A percentile compares a stretch with the other conserved stretches of the same genome.
These are phyloP conservation scores for Aureobasidium vineae DNA, from an alignment of 2,329 filamentous ascomycete species.

Conservation along the genomic window DNA sequence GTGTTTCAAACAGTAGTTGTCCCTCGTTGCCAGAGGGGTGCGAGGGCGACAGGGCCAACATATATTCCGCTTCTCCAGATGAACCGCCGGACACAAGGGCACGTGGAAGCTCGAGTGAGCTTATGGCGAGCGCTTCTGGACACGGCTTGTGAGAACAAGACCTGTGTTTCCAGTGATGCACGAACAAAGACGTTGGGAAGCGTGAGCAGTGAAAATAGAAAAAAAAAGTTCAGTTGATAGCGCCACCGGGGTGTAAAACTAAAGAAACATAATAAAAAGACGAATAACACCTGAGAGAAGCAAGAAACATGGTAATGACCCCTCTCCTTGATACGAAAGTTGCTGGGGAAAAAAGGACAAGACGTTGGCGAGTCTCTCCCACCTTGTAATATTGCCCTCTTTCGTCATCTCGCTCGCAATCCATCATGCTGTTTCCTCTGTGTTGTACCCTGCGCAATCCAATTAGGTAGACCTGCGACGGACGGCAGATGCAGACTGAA, in stretches of 20 bases:
- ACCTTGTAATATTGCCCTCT: not conserved
- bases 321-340: conserved; percentile 9
- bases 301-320: conserved; percentile 7
- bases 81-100: too few relatives aligned
- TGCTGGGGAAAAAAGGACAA: conserved; percentile 3
- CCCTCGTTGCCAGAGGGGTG: too few relatives aligned
- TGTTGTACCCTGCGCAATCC: not conserved
- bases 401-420: not conserved
- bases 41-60: too few relatives aligned
- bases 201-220: not conserved
- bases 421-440: not conserved
- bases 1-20: too few relatives aligned
- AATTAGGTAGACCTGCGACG: conserved; percentile 6
- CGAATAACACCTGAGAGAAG: not conserved
- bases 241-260: conserved; percentile 19
- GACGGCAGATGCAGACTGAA: not conserved
- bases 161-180: not conserved
- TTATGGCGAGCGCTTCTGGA: too few relatives aligned
- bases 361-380: not conserved
- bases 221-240: conserved; percentile 20
- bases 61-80: too few relatives aligned
- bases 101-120: too few relatives aligned
- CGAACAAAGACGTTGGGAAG: not conserved
- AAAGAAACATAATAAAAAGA: conserved; percentile 1
- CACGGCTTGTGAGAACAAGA: not conserved